phyloP scores from a whole-genome alignment of 192 early-diverging fungal genomes.

The Mortierella claussenii region DNA sequence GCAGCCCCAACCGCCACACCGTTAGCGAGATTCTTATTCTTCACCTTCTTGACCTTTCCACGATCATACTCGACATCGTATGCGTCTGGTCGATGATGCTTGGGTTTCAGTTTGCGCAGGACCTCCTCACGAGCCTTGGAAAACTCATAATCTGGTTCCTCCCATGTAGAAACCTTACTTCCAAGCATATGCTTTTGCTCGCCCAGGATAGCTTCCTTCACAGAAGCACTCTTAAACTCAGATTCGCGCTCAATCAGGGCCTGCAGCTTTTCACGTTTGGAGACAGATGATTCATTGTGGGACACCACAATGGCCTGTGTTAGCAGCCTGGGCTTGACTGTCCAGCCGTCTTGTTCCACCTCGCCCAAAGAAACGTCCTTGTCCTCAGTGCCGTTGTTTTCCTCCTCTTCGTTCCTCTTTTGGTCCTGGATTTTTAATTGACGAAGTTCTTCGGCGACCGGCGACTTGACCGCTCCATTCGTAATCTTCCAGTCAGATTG shows the following conservation, averaged over 20 bases:
- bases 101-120: constrained; percentile 61
- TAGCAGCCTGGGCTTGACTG: constrained; percentile 58
- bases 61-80: constrained; percentile 81
- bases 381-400: constrained; percentile 36
- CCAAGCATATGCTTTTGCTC: constrained; percentile 43
- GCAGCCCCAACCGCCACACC: constrained; percentile 44
- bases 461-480: constrained; percentile 31
- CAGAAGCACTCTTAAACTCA: constrained; percentile 59
- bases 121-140: constrained; percentile 46
- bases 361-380: constrained; percentile 28
- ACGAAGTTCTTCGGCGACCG: constrained; percentile 28
- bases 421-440: constrained; percentile 9
- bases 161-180: constrained; percentile 53
- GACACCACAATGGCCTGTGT: constrained; percentile 59
- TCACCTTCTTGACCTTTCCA: constrained; percentile 79
- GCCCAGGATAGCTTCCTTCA: constrained; percentile 63
- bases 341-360: constrained; percentile 56
- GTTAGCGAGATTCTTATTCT: constrained; percentile 59
- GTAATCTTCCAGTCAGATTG: constrained; percentile 35
- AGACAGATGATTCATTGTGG: constrained; percentile 56
- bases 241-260: constrained; percentile 61
- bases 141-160: constrained; percentile 23
- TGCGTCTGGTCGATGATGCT: constrained; percentile 59
- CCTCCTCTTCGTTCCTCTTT: constrained; percentile 29
- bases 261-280: constrained; percentile 56